Conservation (phyloP, 805 yeast species). For the Wickerhamiella azymoides region DNA sequence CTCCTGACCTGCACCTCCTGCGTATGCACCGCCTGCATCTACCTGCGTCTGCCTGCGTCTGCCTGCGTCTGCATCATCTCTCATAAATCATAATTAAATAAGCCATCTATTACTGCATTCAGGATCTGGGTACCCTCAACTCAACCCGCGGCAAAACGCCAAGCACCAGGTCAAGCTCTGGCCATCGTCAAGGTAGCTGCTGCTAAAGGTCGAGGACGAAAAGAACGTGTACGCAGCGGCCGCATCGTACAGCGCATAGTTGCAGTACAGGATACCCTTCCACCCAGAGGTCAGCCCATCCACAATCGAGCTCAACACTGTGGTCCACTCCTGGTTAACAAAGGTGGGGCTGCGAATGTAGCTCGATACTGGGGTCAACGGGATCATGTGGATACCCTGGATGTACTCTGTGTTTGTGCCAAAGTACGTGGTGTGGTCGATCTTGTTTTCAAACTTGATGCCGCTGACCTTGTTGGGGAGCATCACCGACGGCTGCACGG, state of each 20-base stretch:
- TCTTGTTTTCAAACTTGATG: constrained; percentile 55
- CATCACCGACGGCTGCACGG: constrained; percentile 37
- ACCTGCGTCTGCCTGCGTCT: too few relatives aligned
- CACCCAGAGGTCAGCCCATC: constrained; percentile 41
- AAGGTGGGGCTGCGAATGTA: constrained; percentile 39
- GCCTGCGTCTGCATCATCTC: too few relatives aligned
- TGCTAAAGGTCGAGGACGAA: constrained; percentile 35
- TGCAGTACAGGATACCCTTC: constrained; percentile 54
- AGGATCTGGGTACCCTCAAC: too few relatives aligned
- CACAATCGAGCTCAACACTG: constrained; percentile 30
- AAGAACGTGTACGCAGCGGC: constrained; percentile 45
- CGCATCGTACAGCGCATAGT: constrained; percentile 60
- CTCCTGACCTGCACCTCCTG: too few relatives aligned
- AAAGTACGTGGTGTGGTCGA: constrained; percentile 60
- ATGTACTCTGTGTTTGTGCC: constrained; percentile 48
- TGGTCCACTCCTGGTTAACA: constrained; percentile 46
- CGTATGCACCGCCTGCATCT: too few relatives aligned
- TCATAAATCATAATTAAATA: too few relatives aligned
- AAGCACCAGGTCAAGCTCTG: constrained; percentile 75
- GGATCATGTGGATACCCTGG: constrained; percentile 71
- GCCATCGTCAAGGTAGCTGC: constrained; percentile 52
- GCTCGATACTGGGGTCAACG: constrained; percentile 49
- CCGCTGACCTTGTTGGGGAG: constrained; percentile 52
- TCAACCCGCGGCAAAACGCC: constrained; percentile 39
- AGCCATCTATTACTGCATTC: too few relatives aligned